Conservation (phyloP, 495 filamentous ascomycete genomes). For the Penicillium goetzii region DNA sequence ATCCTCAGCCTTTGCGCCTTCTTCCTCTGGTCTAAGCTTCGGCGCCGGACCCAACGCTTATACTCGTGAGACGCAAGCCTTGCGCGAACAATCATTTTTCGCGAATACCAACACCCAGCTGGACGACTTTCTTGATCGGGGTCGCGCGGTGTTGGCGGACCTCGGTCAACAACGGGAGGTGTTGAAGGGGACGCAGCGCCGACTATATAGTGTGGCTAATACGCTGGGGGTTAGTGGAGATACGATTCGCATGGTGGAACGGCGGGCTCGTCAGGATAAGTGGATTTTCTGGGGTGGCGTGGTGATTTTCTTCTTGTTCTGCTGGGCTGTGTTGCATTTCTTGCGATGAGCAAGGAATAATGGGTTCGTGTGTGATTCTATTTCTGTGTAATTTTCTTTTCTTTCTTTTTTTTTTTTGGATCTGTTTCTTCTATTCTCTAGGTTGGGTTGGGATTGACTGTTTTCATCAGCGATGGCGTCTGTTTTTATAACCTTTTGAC, state of each 20-base stretch:
- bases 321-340: slow-evolving; percentile 85
- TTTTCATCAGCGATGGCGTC: slow-evolving; percentile 46
- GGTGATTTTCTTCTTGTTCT: slow-evolving; percentile 87
- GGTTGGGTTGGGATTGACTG: slow-evolving; percentile 18
- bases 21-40: slow-evolving; percentile 54
- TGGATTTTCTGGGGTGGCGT: slow-evolving; percentile 96
- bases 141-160: slow-evolving; percentile 86
- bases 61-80: slow-evolving; percentile 76
- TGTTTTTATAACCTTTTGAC: slow-evolving; percentile 17
- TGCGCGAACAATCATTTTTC: slow-evolving; percentile 90
- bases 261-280: slow-evolving; percentile 90
- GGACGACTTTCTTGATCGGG: slow-evolving; percentile 91
- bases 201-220: slow-evolving; percentile 89
- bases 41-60: slow-evolving; percentile 61
- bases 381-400: slow-evolving; percentile 11
- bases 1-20: slow-evolving; percentile 45
- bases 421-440: slow-evolving; percentile 13
- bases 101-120: slow-evolving; percentile 74
- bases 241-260: slow-evolving; percentile 93
- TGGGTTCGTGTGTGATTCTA: background rate
- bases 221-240: slow-evolving; percentile 93
- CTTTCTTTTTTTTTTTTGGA: background rate
- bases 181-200: slow-evolving; percentile 89
- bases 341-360: slow-evolving; percentile 58
- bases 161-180: slow-evolving; percentile 89